phyloP scores from a whole-genome alignment of 2,329 filamentous ascomycete species.

The Pseudocercospora pini-densiflorae region DNA sequence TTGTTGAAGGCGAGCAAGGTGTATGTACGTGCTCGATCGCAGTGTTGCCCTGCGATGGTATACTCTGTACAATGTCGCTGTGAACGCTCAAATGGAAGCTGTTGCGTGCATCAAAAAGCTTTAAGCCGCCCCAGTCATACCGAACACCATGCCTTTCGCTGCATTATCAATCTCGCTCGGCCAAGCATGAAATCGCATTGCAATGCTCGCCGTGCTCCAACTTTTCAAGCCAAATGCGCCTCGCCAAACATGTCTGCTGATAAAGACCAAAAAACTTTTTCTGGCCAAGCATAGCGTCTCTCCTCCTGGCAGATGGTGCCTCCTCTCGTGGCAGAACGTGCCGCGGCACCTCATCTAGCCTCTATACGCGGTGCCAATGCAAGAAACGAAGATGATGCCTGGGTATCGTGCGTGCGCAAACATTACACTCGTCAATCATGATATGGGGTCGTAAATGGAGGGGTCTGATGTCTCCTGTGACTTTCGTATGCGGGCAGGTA shows the following conservation, averaged over 20 bases:
- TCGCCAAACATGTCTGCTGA: constrained; percentile 20
- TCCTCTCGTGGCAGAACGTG: constrained; percentile 22
- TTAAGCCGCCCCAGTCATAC: constrained; percentile 12
- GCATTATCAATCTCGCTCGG: constrained; percentile 8
- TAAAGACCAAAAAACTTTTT: constrained; percentile 27
- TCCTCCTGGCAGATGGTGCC: constrained; percentile 28
- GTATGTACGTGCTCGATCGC: constrained; percentile 14
- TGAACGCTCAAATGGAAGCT: constrained; percentile 25
- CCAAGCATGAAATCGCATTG: constrained; percentile 9
- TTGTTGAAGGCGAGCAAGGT: constrained; percentile 11
- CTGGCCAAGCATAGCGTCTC: constrained; percentile 21
- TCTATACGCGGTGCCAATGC: constrained; percentile 38
- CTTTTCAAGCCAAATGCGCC: constrained; percentile 23
- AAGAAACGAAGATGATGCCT: constrained; percentile 34
- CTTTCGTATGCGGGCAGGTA: constrained; percentile 35
- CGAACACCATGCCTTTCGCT: not conserved
- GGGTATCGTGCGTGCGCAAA: constrained; percentile 35
- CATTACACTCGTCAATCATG: constrained; percentile 36
- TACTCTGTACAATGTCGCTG: constrained; percentile 28
- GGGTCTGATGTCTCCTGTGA: constrained; percentile 25
- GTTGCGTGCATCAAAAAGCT: constrained; percentile 15
- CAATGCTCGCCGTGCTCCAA: constrained; percentile 20
- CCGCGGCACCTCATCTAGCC: constrained; percentile 30
- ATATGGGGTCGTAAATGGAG: constrained; percentile 26
- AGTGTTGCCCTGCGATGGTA: constrained; percentile 18